phyloP scores from a whole-genome alignment of 805 yeast species.

The Kazachstania viticola region DNA sequence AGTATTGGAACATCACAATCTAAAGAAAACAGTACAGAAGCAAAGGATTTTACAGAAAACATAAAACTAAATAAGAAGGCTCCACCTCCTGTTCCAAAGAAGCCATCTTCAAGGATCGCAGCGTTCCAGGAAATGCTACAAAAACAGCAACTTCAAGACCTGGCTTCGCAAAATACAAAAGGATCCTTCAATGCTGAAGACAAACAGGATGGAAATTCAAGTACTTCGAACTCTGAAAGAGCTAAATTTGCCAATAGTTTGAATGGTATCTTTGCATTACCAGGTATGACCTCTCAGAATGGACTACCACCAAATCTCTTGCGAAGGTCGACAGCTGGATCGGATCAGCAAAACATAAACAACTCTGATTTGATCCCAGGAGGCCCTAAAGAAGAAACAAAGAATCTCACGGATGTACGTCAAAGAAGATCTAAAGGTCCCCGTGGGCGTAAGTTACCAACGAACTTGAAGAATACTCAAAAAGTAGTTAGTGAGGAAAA shows the following conservation, averaged over 20 bases:
- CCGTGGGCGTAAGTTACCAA: constrained; percentile 56
- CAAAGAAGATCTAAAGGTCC: constrained; percentile 59
- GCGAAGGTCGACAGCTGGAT: no score
- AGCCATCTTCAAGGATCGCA: constrained; percentile 67
- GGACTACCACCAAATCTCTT: constrained; percentile 16
- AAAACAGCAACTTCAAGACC: constrained; percentile 36
- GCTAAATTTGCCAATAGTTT: constrained; percentile 46
- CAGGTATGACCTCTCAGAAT: constrained; percentile 34
- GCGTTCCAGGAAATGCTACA: constrained; percentile 71
- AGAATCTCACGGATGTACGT: constrained; percentile 5
- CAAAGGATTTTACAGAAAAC: constrained; percentile 7
- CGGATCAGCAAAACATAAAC: no score
- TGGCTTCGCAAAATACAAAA: constrained; percentile 27
- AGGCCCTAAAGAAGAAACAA: not conserved
- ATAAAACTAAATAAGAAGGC: constrained; percentile 22
- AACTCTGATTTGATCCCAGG: not conserved
- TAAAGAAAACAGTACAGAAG: no score
- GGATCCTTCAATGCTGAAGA: not conserved
- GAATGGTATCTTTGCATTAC: constrained; percentile 49
- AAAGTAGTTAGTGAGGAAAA: constrained; percentile 15
- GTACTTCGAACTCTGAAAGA: not conserved
- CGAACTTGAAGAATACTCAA: constrained; percentile 32
- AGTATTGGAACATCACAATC: no score
- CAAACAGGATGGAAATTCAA: not conserved
- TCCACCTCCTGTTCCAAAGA: constrained; percentile 66